Conservation (phyloP, 192 early-diverging fungal species). For the Pilaira anomala region DNA sequence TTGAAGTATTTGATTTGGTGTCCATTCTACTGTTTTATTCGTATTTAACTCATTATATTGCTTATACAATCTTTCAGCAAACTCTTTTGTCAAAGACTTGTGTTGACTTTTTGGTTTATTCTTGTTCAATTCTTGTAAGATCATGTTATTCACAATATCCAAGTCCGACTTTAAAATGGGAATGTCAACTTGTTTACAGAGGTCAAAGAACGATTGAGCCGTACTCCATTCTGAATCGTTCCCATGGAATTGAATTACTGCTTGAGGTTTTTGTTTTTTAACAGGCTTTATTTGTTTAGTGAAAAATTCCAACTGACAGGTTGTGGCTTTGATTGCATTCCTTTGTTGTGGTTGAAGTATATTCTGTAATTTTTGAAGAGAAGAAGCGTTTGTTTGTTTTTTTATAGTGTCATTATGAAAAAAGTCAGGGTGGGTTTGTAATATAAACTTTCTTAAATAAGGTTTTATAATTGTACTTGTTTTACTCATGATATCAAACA, state of each 20-base stretch:
- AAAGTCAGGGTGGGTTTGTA: conserved; percentile 29
- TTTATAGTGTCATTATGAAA: conserved; percentile 19
- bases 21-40: not conserved
- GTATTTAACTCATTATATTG: not conserved
- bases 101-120: not conserved
- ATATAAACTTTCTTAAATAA: conserved; percentile 25
- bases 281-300: not conserved
- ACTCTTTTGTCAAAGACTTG: conserved; percentile 15
- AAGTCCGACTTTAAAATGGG: conserved; percentile 5
- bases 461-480: conserved; percentile 22
- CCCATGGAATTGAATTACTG: not conserved
- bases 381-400: conserved; percentile 16
- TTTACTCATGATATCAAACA: conserved; percentile 4
- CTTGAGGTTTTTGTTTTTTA: not conserved
- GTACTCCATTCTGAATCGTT: conserved; percentile 17
- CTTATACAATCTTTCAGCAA: conserved; percentile 22
- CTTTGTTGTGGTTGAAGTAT: conserved; percentile 7
- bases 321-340: not conserved
- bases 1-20: conserved; percentile 3
- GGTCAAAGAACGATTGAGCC: conserved; percentile 15
- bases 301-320: not conserved
- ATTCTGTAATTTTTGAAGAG: conserved; percentile 16
- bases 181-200: conserved; percentile 23
- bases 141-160: conserved; percentile 7
- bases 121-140: not conserved